A percentile compares a stretch with the other conserved stretches of the same genome.
Evolutionary conservation across 352 stramenopile species (phyloP).

Genomic region (Phytophthora pinifolia): DNA sequence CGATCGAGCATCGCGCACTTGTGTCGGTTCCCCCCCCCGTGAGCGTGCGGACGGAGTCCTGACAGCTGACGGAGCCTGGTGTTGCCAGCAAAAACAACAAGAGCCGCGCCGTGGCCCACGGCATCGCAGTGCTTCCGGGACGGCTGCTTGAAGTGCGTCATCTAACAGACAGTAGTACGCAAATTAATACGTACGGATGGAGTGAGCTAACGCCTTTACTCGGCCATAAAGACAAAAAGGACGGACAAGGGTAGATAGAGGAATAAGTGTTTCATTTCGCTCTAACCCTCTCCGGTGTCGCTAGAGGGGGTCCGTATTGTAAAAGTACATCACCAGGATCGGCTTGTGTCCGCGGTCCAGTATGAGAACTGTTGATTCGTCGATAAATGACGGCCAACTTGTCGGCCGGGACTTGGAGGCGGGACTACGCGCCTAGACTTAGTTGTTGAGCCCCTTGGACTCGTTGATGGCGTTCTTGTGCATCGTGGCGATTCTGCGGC

Average conservation of each 20-base stretch:
- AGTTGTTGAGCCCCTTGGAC: slow-evolving; percentile 68
- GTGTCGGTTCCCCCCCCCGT: slow-evolving; percentile 17
- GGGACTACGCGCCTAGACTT: slow-evolving; percentile 9
- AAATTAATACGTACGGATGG: slow-evolving; percentile 3
- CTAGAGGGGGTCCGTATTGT: slow-evolving; percentile 12
- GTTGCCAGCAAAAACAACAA: slow-evolving; percentile 39
- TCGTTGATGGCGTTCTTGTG: slow-evolving; percentile 84
- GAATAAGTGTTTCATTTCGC: slow-evolving; percentile 26
- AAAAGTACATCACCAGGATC: slow-evolving; percentile 33
- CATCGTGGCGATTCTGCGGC: slow-evolving; percentile 62
- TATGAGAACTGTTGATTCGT: too few relatives aligned
- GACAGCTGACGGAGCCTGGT: slow-evolving; percentile 46
- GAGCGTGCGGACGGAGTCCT: slow-evolving; percentile 44
- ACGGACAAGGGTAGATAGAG: too few relatives aligned
- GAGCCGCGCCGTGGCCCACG: slow-evolving; percentile 43
- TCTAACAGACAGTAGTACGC: slow-evolving; percentile 14
- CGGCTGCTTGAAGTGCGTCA: slow-evolving; percentile 54
- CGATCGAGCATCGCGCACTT: slow-evolving; percentile 29
- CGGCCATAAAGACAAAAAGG: too few relatives aligned
- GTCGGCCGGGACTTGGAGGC: neutral
- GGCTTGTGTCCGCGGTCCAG: slow-evolving; percentile 2
- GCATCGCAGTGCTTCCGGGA: slow-evolving; percentile 55
- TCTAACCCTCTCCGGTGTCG: slow-evolving; percentile 2
- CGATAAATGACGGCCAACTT: too few relatives aligned
- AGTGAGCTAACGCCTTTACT: too few relatives aligned